Evolutionary conservation across 208 protist species (phyloP).

Genomic region (Trypanosomatidae sp.): DNA sequence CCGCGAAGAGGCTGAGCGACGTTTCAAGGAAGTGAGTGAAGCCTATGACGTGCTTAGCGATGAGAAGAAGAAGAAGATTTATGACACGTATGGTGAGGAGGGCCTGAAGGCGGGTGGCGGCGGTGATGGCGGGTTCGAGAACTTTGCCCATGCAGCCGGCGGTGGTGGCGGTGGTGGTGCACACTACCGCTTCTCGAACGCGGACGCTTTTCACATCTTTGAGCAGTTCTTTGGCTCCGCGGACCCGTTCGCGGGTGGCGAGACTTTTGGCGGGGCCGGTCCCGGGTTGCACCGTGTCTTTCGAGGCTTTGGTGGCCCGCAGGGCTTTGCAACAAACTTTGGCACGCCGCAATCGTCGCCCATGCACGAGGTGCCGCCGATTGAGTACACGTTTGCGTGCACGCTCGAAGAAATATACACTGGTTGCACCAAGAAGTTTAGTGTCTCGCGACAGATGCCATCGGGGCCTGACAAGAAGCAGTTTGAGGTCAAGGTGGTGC

Average conservation of each 20-base stretch:
- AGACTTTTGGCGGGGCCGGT: conserved; percentile 75
- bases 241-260: conserved; percentile 77
- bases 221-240: conserved; percentile 60
- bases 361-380: conserved; percentile 47
- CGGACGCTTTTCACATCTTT: conserved; percentile 86
- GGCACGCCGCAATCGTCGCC: conserved; percentile 84
- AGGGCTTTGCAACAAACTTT: conserved; percentile 57
- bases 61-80: conserved; percentile 92
- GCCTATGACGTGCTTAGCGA: conserved; percentile 98
- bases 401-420: conserved; percentile 97
- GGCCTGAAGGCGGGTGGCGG: conserved; percentile 84
- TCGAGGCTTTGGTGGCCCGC: conserved; percentile 60
- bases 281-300: conserved; percentile 73
- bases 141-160: conserved; percentile 28
- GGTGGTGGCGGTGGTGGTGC: conserved; percentile 23
- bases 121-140: conserved; percentile 29
- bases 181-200: conserved; percentile 50
- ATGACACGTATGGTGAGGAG: conserved; percentile 96
- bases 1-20: conserved; percentile 70
- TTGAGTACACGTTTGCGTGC: conserved; percentile 88
- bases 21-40: conserved; percentile 90
- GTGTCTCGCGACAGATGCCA: conserved; percentile 75
- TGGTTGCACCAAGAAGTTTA: conserved; percentile 92
- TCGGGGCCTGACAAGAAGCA: conserved; percentile 69
- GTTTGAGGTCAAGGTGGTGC: conserved; percentile 89